Evolutionary conservation across 164 flowering plant genomes (phyloP).

Genomic region (Magnolia officinalis): DNA sequence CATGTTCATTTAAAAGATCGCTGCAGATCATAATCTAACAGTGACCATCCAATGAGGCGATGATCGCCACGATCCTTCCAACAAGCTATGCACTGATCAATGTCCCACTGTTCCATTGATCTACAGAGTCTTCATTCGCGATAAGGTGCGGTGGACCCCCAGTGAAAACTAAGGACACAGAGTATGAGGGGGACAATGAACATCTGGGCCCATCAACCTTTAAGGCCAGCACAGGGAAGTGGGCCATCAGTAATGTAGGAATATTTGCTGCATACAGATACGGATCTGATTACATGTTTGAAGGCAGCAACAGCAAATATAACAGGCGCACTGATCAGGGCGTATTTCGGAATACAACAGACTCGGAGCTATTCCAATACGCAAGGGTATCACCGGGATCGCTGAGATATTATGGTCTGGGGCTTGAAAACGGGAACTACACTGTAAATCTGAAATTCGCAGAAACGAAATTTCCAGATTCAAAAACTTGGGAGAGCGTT

Average conservation of each 20-base stretch:
- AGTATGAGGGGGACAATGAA: constrained; percentile 50
- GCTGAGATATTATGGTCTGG: constrained; percentile 74
- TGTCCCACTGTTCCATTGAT: neutral
- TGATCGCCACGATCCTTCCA: too few species aligned
- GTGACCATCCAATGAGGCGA: too few species aligned
- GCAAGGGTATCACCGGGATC: constrained; percentile 70
- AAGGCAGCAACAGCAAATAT: constrained; percentile 32
- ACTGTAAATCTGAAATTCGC: constrained; percentile 64
- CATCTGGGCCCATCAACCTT: constrained; percentile 65
- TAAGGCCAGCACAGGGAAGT: constrained; percentile 35
- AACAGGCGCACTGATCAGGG: constrained; percentile 20
- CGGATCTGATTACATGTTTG: constrained; percentile 5
- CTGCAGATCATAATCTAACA: too few species aligned
- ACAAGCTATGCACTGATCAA: too few species aligned
- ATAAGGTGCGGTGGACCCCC: constrained; percentile 71
- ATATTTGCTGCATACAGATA: constrained; percentile 7
- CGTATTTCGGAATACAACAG: constrained; percentile 38
- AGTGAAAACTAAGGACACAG: constrained; percentile 29
- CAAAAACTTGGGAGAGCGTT: constrained; percentile 50
- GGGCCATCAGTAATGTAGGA: constrained; percentile 84
- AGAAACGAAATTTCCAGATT: constrained; percentile 31
- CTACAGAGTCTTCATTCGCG: constrained; percentile 59
- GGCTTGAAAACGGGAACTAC: constrained; percentile 81
- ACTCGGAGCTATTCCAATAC: constrained; percentile 64
- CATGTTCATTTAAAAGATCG: too few species aligned